A percentile compares a stretch with the other conserved stretches of the same genome.
phyloP scores from a whole-genome alignment of 306 rosid genomes.

The Lathyrus sativus region DNA sequence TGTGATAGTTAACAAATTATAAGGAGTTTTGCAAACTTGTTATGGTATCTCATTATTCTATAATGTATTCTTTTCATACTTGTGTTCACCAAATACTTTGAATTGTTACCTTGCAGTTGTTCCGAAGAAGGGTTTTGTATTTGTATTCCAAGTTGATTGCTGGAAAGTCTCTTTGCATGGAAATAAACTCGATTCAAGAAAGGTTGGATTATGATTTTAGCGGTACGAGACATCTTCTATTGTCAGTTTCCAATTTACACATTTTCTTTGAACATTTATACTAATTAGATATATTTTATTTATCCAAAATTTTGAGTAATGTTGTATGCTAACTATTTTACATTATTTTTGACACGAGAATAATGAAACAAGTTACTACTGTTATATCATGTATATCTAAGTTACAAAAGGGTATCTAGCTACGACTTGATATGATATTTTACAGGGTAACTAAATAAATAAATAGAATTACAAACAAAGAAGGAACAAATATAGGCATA shows the following conservation, averaged over 20 bases:
- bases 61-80: conserved; percentile 1
- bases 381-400: not conserved
- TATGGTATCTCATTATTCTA: not conserved
- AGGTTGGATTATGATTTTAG: conserved; percentile 43
- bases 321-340: too few species aligned
- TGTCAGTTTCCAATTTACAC: not conserved
- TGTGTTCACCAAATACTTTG: conserved; percentile 30
- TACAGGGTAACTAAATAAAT: not conserved
- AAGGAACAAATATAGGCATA: not conserved
- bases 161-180: conserved; percentile 80
- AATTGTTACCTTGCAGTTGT: conserved; percentile 61
- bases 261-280: not conserved
- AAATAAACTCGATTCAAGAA: conserved; percentile 73
- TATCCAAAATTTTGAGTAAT: too few species aligned
- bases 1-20: not conserved
- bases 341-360: not conserved
- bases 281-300: too few species aligned
- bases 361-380: not conserved
- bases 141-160: conserved; percentile 70
- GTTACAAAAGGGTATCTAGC: not conserved
- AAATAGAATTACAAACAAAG: not conserved
- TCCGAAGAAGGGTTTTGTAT: conserved; percentile 70
- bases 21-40: conserved; percentile 7
- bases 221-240: conserved; percentile 34
- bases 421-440: not conserved